Evolutionary conservation across 345 rosid genomes (phyloP).

Genomic region (Kernera saxatilis): DNA sequence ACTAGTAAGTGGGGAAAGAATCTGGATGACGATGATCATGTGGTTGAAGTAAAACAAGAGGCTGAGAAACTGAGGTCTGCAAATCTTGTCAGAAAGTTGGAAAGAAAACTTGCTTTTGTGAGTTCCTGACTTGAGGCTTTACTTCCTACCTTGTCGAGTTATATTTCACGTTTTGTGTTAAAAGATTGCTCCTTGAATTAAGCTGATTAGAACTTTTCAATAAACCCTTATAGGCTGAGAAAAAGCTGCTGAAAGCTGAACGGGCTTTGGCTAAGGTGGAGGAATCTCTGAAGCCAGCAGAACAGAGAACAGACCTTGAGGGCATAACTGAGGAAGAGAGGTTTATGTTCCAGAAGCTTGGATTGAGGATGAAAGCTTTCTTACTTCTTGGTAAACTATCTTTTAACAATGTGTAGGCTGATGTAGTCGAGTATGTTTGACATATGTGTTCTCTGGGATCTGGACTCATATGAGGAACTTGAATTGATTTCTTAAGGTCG

Average conservation of each 20-base stretch:
- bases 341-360: slow-evolving; percentile 96
- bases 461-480: slow-evolving; percentile 14
- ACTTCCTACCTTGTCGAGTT: slow-evolving; percentile 1
- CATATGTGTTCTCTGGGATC: background rate
- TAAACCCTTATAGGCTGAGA: slow-evolving; percentile 52
- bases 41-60: slow-evolving; percentile 57
- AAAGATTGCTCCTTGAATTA: background rate
- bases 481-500: slow-evolving; percentile 54
- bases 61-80: slow-evolving; percentile 63
- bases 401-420: background rate
- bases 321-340: slow-evolving; percentile 92
- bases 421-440: background rate
- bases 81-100: slow-evolving; percentile 61
- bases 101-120: slow-evolving; percentile 66
- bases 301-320: slow-evolving; percentile 62
- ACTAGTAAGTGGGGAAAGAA: slow-evolving; percentile 69
- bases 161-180: background rate
- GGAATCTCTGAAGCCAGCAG: slow-evolving; percentile 59
- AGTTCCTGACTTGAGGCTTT: slow-evolving; percentile 34
- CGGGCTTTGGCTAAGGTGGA: slow-evolving; percentile 72
- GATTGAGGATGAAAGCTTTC: slow-evolving; percentile 92
- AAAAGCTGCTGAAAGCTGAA: slow-evolving; percentile 69
- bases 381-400: slow-evolving; percentile 69
- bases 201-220: background rate
- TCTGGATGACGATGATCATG: slow-evolving; percentile 46